These are phyloP conservation scores for Aristolochia californica DNA, from an alignment of 164 flowering plant species.

Conservation along the genomic window DNA sequence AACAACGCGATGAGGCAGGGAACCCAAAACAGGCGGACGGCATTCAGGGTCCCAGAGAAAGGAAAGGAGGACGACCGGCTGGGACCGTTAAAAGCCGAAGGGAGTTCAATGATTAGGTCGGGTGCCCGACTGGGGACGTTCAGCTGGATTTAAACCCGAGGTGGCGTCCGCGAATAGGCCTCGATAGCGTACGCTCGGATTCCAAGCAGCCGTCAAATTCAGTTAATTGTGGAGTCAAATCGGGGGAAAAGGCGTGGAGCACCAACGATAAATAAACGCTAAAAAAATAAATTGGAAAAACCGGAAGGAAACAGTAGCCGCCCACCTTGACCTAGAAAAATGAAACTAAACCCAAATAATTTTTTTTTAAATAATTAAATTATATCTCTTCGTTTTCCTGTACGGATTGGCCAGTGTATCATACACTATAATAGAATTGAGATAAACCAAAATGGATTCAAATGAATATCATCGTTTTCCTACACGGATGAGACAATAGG, in stretches of 20 bases:
- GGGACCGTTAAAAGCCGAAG: slow-evolving; percentile 15
- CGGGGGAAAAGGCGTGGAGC: slow-evolving; percentile 18
- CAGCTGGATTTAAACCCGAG: slow-evolving; percentile 13
- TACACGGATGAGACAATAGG: too few relatives aligned
- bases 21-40: background rate
- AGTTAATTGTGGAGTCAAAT: slow-evolving; percentile 32
- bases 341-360: too few relatives aligned
- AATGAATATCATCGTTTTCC: too few relatives aligned
- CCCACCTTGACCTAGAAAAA: slow-evolving; percentile 2
- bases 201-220: slow-evolving; percentile 16
- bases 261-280: slow-evolving; percentile 7
- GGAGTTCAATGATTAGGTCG: too few relatives aligned
- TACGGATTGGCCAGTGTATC: too few relatives aligned
- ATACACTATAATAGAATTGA: too few relatives aligned
- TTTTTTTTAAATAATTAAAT: too few relatives aligned
- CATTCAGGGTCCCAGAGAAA: background rate
- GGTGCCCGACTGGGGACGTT: slow-evolving; percentile 5
- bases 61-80: slow-evolving; percentile 9
- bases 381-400: background rate
- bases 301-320: background rate
- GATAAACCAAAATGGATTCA: too few relatives aligned
- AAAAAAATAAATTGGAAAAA: background rate
- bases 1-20: slow-evolving; percentile 2
- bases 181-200: slow-evolving; percentile 22
- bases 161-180: slow-evolving; percentile 30